Evolutionary conservation across 371 early-diverging fungal species (phyloP), one percentile per base, ranked within the genome.

Genomic region (Nosema granulosis): DNA sequence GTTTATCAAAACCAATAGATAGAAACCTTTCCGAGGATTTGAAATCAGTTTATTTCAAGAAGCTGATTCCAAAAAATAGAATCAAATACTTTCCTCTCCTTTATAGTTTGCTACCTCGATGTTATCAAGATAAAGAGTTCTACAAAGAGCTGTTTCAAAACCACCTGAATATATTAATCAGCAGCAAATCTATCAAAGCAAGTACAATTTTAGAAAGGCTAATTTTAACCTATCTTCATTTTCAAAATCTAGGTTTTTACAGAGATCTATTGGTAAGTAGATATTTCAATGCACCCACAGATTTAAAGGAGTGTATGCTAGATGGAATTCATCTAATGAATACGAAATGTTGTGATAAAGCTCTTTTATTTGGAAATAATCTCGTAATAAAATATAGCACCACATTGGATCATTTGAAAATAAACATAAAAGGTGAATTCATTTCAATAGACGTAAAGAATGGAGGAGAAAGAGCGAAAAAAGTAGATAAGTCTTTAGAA

Each of bases 91-190:
- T 75, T 24, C 49, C 38, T 11, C 31, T 76, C 22, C 59, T 72
- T 38, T 75, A 75, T 54, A 24, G 65, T 31, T 20, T 71, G 1
- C 22, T 69, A 22, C 77, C 58, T 18, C 24, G 32, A 26, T 26
- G 51, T 2, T 29, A 71, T 22, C 37, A 37, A 32, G 63, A 71
- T 31, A 71, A 67, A 24, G 50, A 65, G 22, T 28, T 62, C 31
- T 62, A 57, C 22, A 51, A 29, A 13, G 28, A 37, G 0, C 63
- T 77, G 16, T 70, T 77, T 71, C 24, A 61, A 18, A 66, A 24
- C 18, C 77, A 77, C n/a, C 32, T 77, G 12, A 71, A 54, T n/a
- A 71, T 71, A 13, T 20, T 77, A 4, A 67, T 31, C 0, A 67
- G 22, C 20, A 22, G 26, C 62, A 58, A 18, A 11, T 22, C 31